Base-by-base conservation (phyloP, 148 eudicot species). In the Mesembryanthemum crystallinum region DNA sequence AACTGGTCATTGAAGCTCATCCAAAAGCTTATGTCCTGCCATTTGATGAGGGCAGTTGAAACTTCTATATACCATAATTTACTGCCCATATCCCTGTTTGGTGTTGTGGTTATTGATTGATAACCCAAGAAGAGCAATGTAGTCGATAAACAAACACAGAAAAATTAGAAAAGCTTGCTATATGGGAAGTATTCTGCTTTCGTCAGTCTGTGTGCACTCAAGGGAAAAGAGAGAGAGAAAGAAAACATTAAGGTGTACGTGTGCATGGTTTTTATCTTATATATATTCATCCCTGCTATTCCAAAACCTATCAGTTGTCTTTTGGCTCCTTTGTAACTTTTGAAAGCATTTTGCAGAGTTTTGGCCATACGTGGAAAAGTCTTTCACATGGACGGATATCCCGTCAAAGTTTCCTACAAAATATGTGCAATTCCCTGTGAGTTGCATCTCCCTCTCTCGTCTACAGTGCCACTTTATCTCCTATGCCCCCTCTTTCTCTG, bases 321-420 rank as follows among this genome's bases (percentile, higher is more conserved):
- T 6, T 51, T 43, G 28, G 2, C 20, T 58, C n/a, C n/a, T 35
- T 54, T 39, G 18, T 68, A 1, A 72, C 24, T 27, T 42, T 25
- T 54, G 33, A 52, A 32, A 64, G 64, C 68, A 67, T 83, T 24
- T 71, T 88, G 85, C 87, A 94, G 99, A 95, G 79, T 95, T 92
- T 78, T 95, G 99, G 99, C 81, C 99, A 32, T 89, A 90, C 69
- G 99, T 95, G 28, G 99, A 95, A 78, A 88, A 90, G 76, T 95
- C 98, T 47, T 95, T 92, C 80, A 89, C 94, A 49, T 95, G 99
- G 99, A 91, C 93, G 8, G 99, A 91, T 81, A 92, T 89, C 71
- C 97, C 99, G 62, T 95, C 99, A 61, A 92, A 92, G 74, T 95
- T 95, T 73, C 99, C 99, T 29, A 95, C 99, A 49, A 95, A 92